Conservation (phyloP, 306 rosid genomes). For the Fragaria ananassa region DNA sequence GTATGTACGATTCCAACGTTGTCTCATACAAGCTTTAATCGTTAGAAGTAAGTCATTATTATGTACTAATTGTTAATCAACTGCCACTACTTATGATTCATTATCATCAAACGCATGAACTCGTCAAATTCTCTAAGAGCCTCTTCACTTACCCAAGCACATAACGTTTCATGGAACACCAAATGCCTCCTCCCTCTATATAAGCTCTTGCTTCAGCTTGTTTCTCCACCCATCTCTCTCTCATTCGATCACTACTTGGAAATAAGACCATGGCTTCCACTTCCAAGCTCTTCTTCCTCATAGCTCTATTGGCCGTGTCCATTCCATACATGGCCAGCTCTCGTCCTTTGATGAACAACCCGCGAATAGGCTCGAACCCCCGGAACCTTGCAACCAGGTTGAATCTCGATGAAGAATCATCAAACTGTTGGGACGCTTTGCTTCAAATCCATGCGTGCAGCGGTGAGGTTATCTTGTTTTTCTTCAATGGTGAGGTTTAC, state of each 20-base stretch:
- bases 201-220: neutral
- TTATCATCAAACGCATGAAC: neutral
- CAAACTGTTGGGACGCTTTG: conserved; percentile 32
- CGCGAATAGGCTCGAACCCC: neutral
- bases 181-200: neutral
- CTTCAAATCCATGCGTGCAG: conserved; percentile 53
- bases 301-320: conserved; percentile 4
- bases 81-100: neutral
- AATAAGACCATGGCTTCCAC: conserved; percentile 19
- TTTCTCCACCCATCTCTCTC: neutral
- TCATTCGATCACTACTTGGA: neutral
- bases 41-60: neutral
- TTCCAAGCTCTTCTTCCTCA: conserved; percentile 11
- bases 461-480: conserved; percentile 53
- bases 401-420: conserved; percentile 40
- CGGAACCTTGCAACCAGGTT: conserved; percentile 29
- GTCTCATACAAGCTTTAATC: neutral
- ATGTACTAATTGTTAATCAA: neutral
- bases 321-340: conserved; percentile 16
- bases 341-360: neutral
- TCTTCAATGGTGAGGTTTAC: conserved; percentile 49
- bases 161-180: neutral
- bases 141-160: neutral
- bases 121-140: neutral
- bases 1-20: neutral